These are phyloP conservation scores for Penicillium olsonii DNA, from an alignment of 2,329 filamentous ascomycete species.

Conservation along the genomic window DNA sequence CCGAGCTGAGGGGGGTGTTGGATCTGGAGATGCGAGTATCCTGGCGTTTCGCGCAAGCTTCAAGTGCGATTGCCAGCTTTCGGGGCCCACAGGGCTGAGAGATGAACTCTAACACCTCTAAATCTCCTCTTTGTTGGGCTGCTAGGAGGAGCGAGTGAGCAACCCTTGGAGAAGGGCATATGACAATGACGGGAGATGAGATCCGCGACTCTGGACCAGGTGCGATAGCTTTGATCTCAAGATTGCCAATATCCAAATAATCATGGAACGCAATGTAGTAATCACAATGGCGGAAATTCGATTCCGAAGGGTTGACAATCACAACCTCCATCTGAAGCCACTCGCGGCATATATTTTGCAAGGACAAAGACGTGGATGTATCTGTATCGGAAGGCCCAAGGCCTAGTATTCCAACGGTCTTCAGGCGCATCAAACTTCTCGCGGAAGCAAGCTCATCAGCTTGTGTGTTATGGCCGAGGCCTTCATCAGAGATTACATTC, in stretches of 20 bases:
- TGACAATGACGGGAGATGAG: slow-evolving; percentile 24
- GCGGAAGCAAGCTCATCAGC: not conserved
- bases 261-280: not conserved
- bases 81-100: slow-evolving; percentile 29
- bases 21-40: not conserved
- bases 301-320: not conserved
- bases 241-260: too few species aligned
- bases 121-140: slow-evolving; percentile 3
- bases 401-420: not conserved
- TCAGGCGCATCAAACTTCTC: not conserved
- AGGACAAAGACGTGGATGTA: not conserved
- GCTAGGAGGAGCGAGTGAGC: slow-evolving; percentile 25
- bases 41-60: not conserved
- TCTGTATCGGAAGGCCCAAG: not conserved
- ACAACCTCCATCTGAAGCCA: not conserved
- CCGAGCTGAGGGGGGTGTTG: too few species aligned
- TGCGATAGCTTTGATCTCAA: too few species aligned
- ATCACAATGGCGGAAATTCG: not conserved
- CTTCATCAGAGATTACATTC: too few species aligned
- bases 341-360: not conserved
- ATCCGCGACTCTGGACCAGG: not conserved
- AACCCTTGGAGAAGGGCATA: slow-evolving; percentile 28
- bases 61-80: slow-evolving; percentile 24
- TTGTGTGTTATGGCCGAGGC: too few species aligned
- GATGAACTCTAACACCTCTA: slow-evolving; percentile 31